Evolutionary conservation across 192 early-diverging fungal genomes (phyloP), one percentile per base, ranked within the genome.

Genomic region (Pilaira anomala): DNA sequence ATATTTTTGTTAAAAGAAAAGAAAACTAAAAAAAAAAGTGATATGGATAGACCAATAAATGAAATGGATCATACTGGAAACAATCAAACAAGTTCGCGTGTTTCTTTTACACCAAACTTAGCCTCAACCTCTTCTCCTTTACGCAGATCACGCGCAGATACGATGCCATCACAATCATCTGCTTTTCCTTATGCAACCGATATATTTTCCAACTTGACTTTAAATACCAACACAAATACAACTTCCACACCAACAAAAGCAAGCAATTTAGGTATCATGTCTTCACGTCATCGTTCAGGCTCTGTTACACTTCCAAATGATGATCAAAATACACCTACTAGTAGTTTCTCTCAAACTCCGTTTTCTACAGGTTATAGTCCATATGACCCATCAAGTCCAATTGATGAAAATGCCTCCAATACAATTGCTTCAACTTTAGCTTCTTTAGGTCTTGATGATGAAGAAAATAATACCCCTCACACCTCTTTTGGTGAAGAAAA

Each of bases 381-480:
- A 13, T 62, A 49, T 49, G 45, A 46, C n/a, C 49, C 36, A 25
- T 48, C 46, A 29, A 48, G 45, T 8, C 45, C 59, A 19, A 49
- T 61, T 14, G 58, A 62, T 16, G 63, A 65, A 19, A 64, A 71
- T 16, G 48, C 57, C 8, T 50, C 63, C 2, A 65, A 36, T 7
- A 61, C 62, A 22, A 71, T 71, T 24, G 69, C 57, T 7, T 56
- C 63, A 14, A 71, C 69, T n/a, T 45, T 71, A 28, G 69, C 63
- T 18, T 66, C 69, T 1, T 45, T 71, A 11, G 69, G 69, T 21
- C 30, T 71, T 9, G 62, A 69, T 42, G 69, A 71, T 44, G 66
- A 68, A 52, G 52, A 62, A 48, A 24, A 44, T 22, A 33, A 48
- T 36, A 48, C 60, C 45, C 60, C 26, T 13, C 25, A 28, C 3